phyloP scores from a whole-genome alignment of 108 stramenopile genomes.

The Conticribra weissflogii region DNA sequence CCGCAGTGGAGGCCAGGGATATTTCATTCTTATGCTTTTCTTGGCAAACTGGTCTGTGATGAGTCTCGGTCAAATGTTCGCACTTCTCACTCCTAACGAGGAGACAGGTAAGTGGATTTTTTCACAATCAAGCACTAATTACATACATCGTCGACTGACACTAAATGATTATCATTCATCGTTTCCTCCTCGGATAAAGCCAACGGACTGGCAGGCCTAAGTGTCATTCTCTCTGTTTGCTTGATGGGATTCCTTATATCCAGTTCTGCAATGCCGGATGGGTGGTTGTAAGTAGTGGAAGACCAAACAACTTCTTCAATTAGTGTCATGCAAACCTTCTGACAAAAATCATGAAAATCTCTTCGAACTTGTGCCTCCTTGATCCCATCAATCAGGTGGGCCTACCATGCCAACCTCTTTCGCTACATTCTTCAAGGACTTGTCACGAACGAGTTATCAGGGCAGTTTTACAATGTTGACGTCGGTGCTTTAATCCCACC shows the following conservation, averaged over 20 bases:
- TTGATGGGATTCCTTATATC: slow-evolving; percentile 55
- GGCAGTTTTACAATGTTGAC: slow-evolving; percentile 35
- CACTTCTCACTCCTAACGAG: slow-evolving; percentile 51
- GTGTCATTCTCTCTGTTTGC: slow-evolving; percentile 41
- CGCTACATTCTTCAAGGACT: slow-evolving; percentile 54
- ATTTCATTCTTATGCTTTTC: slow-evolving; percentile 50
- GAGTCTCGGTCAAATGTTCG: slow-evolving; percentile 51
- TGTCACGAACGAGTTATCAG: slow-evolving; percentile 51
- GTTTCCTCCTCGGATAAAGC: no score
- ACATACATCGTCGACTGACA: no score
- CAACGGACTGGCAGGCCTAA: slow-evolving; percentile 45
- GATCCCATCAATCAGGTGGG: slow-evolving; percentile 1
- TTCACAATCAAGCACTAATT: no score
- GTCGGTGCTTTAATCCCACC: slow-evolving; percentile 26
- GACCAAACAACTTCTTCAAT: slow-evolving; percentile 2
- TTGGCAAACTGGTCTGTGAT: slow-evolving; percentile 46
- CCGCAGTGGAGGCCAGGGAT: slow-evolving; percentile 24
- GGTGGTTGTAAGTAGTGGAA: slow-evolving; percentile 41
- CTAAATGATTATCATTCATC: no score
- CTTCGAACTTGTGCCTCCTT: no score
- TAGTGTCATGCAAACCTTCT: slow-evolving; percentile 12
- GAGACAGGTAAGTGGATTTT: slow-evolving; percentile 24
- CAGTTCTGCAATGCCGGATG: slow-evolving; percentile 42
- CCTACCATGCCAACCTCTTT: slow-evolving; percentile 40
- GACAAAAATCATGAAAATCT: slow-evolving; percentile 3